phyloP scores from a whole-genome alignment of 805 yeast genomes.

The Zygosaccharomyces pseudorouxii region DNA sequence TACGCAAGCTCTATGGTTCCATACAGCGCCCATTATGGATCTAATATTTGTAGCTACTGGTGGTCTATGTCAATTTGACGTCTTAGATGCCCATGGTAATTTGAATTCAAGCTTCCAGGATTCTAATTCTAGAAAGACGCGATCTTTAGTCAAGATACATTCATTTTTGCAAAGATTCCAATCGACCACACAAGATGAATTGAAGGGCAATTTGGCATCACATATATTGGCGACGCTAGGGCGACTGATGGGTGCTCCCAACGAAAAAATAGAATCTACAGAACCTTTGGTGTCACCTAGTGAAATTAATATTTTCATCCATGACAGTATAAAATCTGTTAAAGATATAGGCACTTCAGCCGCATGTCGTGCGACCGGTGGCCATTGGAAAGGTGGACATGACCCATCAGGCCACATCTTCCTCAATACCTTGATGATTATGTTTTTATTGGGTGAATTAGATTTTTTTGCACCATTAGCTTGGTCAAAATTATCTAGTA shows the following conservation, averaged over 20 bases:
- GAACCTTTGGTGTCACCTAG: slow-evolving; percentile 8
- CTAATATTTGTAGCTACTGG: slow-evolving; percentile 74
- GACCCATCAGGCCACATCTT: slow-evolving; percentile 96
- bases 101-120: slow-evolving; percentile 19
- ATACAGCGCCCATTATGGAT: slow-evolving; percentile 85
- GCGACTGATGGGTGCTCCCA: slow-evolving; percentile 8
- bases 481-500: slow-evolving; percentile 2
- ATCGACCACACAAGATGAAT: slow-evolving; percentile 2
- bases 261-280: background rate
- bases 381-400: slow-evolving; percentile 81
- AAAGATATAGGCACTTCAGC: slow-evolving; percentile 34
- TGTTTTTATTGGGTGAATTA: slow-evolving; percentile 59
- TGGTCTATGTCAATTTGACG: slow-evolving; percentile 54
- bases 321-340: slow-evolving; percentile 13
- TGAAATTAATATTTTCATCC: slow-evolving; percentile 16
- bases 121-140: slow-evolving; percentile 14
- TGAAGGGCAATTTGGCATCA: background rate
- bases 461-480: slow-evolving; percentile 20
- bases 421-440: slow-evolving; percentile 43
- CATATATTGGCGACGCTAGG: slow-evolving; percentile 9
- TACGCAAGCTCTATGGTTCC: slow-evolving; percentile 72
- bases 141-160: slow-evolving; percentile 17
- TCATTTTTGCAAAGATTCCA: slow-evolving; percentile 4
- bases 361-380: slow-evolving; percentile 53
- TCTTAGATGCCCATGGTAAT: slow-evolving; percentile 19